phyloP scores from a whole-genome alignment of 176 grass and related monocot species.

The Aegilops speltoides region DNA sequence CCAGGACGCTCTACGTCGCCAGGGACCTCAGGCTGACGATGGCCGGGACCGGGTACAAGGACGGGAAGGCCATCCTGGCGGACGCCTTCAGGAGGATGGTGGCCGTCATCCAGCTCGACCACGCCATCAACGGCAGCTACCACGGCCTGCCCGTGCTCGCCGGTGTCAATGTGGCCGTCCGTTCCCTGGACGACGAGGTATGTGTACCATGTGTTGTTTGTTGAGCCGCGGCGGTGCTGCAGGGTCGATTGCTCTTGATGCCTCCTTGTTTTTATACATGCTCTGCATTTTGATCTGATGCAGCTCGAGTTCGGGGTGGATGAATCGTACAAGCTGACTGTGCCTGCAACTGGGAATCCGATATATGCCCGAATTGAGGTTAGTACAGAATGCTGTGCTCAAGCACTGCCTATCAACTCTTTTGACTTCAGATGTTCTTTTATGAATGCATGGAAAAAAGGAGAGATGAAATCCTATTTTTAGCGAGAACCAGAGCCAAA shows the following conservation, averaged over 20 bases:
- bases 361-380: conserved; percentile 80
- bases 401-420: not conserved
- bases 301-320: conserved; percentile 82
- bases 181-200: conserved; percentile 49
- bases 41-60: conserved; percentile 62
- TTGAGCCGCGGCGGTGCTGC: not conserved
- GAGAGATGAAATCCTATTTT: not conserved
- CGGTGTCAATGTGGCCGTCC: conserved; percentile 52
- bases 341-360: conserved; percentile 53
- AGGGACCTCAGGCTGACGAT: conserved; percentile 56
- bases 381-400: not conserved
- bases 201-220: not conserved
- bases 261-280: conserved; percentile 8
- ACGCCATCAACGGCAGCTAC: conserved; percentile 48
- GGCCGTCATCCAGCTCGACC: conserved; percentile 47
- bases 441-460: not conserved
- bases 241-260: not conserved
- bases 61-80: conserved; percentile 54
- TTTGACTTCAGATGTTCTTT: not conserved
- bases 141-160: conserved; percentile 35
- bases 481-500: not conserved
- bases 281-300: not conserved
- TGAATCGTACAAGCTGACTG: conserved; percentile 73
- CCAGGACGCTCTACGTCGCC: conserved; percentile 55
- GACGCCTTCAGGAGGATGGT: conserved; percentile 82